These are phyloP conservation scores for Phytophthora pseudosyringae DNA, from an alignment of 352 stramenopile species.

Conservation along the genomic window DNA sequence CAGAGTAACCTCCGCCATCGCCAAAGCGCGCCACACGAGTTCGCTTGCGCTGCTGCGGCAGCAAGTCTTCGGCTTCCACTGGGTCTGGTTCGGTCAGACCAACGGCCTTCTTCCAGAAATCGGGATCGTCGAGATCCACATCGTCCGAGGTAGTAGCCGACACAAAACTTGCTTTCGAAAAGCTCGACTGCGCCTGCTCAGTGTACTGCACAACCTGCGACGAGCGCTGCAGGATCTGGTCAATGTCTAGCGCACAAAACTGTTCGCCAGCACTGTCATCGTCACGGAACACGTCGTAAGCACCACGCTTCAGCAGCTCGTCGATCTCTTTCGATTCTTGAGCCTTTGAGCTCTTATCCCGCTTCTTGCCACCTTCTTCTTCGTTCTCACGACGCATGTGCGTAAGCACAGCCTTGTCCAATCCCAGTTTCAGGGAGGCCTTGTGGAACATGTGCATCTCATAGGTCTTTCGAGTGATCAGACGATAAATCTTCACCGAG, in stretches of 20 bases:
- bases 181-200: constrained; percentile 84
- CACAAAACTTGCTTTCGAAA: constrained; percentile 94
- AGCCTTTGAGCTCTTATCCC: constrained; percentile 79
- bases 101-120: constrained; percentile 99
- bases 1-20: constrained; percentile 63
- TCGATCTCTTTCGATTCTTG: constrained; percentile 92
- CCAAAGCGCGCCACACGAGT: constrained; percentile 88
- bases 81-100: constrained; percentile 81
- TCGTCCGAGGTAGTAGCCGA: constrained; percentile 90
- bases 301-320: constrained; percentile 90
- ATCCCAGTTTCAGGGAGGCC: constrained; percentile 90
- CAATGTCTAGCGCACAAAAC: constrained; percentile 98
- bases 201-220: constrained; percentile 89
- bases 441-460: constrained; percentile 96
- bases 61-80: constrained; percentile 56
- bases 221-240: constrained; percentile 95
- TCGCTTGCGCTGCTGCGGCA: constrained; percentile 85
- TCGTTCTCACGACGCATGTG: constrained; percentile 92
- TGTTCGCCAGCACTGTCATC: constrained; percentile 92
- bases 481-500: constrained; percentile 90
- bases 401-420: constrained; percentile 94
- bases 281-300: constrained; percentile 93
- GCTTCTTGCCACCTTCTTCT: constrained; percentile 74
- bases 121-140: constrained; percentile 98
- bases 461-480: constrained; percentile 93